phyloP scores from a whole-genome alignment of 768 basidiomycete genomes.

The Lactifluus piperatus region DNA sequence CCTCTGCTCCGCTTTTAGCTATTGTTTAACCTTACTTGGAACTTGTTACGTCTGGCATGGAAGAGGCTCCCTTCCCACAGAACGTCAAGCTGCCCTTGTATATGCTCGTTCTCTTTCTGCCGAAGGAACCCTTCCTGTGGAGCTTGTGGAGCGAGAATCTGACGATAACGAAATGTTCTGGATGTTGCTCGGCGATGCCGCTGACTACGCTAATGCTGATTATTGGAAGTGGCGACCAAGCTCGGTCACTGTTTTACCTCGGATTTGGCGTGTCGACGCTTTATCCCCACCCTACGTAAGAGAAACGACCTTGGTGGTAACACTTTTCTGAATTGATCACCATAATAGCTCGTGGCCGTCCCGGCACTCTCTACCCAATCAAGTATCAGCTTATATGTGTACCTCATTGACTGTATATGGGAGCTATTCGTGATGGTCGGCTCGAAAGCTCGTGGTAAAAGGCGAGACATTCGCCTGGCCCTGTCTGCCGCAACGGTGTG shows the following conservation, averaged over 20 bases:
- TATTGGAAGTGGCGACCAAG: constrained; percentile 70
- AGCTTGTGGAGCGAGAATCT: constrained; percentile 56
- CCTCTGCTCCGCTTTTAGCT: constrained; percentile 80
- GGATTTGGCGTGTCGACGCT: constrained; percentile 52
- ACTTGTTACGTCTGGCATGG: constrained; percentile 79
- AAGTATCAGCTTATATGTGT: constrained; percentile 39
- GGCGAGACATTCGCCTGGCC: constrained; percentile 53
- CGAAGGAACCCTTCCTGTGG: constrained; percentile 35
- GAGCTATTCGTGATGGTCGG: constrained; percentile 75
- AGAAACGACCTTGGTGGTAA: not conserved
- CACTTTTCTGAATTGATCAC: not conserved
- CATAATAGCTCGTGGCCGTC: constrained; percentile 40
- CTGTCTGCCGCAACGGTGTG: constrained; percentile 48
- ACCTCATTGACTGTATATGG: constrained; percentile 68
- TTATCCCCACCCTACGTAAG: not conserved
- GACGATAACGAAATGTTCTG: constrained; percentile 78
- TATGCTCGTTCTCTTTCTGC: constrained; percentile 47
- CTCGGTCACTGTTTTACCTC: constrained; percentile 34
- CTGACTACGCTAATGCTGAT: constrained; percentile 66
- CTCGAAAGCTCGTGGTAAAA: constrained; percentile 49
- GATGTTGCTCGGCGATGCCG: constrained; percentile 73
- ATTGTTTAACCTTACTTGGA: constrained; percentile 62
- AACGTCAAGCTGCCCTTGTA: constrained; percentile 51
- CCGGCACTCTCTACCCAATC: constrained; percentile 35
- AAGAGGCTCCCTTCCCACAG: constrained; percentile 49